Evolutionary conservation across 1,139 yeast species (phyloP).

Genomic region (Eremothecium gossypii): DNA sequence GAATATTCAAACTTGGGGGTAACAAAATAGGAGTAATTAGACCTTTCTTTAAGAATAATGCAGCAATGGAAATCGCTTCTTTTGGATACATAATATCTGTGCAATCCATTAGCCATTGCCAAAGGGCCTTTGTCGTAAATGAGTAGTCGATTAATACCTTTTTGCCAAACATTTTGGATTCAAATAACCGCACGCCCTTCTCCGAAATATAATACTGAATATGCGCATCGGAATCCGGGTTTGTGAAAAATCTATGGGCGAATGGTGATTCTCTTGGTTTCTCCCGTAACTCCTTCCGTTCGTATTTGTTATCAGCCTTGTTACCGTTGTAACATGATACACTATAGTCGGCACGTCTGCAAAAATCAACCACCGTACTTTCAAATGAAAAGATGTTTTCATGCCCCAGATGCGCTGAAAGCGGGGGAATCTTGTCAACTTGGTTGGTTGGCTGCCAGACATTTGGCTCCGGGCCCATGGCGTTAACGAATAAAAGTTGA

Average conservation of each 20-base stretch:
- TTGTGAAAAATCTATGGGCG: conserved; percentile 68
- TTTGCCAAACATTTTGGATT: conserved; percentile 33
- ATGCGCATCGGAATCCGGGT: conserved; percentile 81
- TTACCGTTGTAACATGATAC: conserved; percentile 27
- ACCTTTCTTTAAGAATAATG: conserved; percentile 43
- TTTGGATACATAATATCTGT: conserved; percentile 52
- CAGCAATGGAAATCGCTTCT: conserved; percentile 57
- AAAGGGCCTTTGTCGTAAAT: conserved; percentile 66
- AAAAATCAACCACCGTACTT: conserved; percentile 10
- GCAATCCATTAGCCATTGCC: conserved; percentile 88
- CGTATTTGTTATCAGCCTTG: not conserved
- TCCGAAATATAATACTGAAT: conserved; percentile 65
- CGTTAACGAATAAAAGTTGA: conserved; percentile 50
- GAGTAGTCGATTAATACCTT: conserved; percentile 35
- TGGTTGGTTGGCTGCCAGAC: conserved; percentile 51
- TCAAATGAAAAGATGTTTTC: conserved; percentile 27
- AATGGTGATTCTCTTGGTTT: conserved; percentile 47
- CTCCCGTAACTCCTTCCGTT: conserved; percentile 2
- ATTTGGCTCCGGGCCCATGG: conserved; percentile 64
- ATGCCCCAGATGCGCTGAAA: conserved; percentile 26
- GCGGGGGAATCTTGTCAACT: conserved; percentile 35
- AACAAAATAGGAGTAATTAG: conserved; percentile 39
- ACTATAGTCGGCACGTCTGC: conserved; percentile 9
- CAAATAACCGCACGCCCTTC: conserved; percentile 56
- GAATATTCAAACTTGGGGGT: conserved; percentile 27